A percentile compares a stretch with the other conserved stretches of the same genome.
phyloP scores from a whole-genome alignment of 768 basidiomycete species.

The Suillus decipiens region DNA sequence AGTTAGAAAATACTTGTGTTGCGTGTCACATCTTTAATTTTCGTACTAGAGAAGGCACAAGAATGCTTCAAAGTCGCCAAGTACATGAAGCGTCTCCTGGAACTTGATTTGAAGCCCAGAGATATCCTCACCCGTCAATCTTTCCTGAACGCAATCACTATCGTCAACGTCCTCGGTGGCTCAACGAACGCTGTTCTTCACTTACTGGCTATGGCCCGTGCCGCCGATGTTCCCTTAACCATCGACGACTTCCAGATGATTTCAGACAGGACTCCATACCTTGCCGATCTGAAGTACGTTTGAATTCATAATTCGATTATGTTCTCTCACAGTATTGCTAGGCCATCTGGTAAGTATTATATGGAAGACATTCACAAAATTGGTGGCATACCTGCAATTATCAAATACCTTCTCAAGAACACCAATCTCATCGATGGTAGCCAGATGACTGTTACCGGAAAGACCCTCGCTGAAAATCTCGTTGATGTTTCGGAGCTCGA shows the following conservation, averaged over 20 bases:
- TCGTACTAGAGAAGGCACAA: constrained; percentile 65
- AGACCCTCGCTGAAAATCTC: constrained; percentile 86
- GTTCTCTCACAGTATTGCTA: constrained; percentile 25
- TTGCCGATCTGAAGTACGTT: constrained; percentile 77
- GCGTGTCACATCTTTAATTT: neutral
- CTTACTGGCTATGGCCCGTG: constrained; percentile 81
- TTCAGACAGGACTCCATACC: constrained; percentile 77
- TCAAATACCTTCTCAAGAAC: constrained; percentile 81
- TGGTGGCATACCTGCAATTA: constrained; percentile 81
- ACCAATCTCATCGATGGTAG: constrained; percentile 79
- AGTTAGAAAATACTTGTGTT: constrained; percentile 4
- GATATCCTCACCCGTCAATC: constrained; percentile 69
- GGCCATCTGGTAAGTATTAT: constrained; percentile 83
- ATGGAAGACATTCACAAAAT: constrained; percentile 90
- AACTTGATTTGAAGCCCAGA: constrained; percentile 80
- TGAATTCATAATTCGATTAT: constrained; percentile 10
- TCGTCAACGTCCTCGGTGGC: constrained; percentile 80
- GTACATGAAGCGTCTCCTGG: constrained; percentile 74
- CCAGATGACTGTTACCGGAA: constrained; percentile 89
- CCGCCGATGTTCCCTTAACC: constrained; percentile 69
- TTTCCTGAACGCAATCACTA: constrained; percentile 82
- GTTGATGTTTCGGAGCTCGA: constrained; percentile 72
- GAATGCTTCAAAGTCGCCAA: constrained; percentile 80
- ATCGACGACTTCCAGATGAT: constrained; percentile 89
- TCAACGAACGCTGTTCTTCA: constrained; percentile 90